Evolutionary conservation across 169 alveolate species (phyloP).

Genomic region (Theileria equi): DNA sequence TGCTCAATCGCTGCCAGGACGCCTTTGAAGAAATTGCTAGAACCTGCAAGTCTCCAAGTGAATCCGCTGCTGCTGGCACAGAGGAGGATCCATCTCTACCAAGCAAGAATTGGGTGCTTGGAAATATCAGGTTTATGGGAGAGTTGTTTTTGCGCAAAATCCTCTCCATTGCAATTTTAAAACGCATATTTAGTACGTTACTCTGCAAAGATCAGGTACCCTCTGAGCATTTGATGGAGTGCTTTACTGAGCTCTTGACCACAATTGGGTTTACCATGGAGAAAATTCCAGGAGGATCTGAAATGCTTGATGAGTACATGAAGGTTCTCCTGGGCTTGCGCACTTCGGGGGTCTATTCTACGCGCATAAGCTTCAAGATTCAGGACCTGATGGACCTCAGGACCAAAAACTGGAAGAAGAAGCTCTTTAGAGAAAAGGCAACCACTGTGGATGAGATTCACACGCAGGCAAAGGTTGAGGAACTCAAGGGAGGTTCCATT

Average conservation of each 20-base stretch:
- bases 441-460: conserved; percentile 81
- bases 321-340: conserved; percentile 76
- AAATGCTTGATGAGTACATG: conserved; percentile 82
- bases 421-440: conserved; percentile 85
- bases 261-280: conserved; percentile 84
- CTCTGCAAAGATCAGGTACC: conserved; percentile 76
- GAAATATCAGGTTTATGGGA: conserved; percentile 84
- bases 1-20: conserved; percentile 59
- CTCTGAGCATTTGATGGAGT: conserved; percentile 82
- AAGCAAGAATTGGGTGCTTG: conserved; percentile 78
- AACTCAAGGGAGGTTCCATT: conserved; percentile 82
- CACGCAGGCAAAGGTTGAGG: conserved; percentile 82
- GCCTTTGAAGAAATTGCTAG: conserved; percentile 48
- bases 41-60: too few species aligned
- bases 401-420: conserved; percentile 81
- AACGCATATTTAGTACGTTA: conserved; percentile 79
- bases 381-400: conserved; percentile 85
- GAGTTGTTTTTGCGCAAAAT: conserved; percentile 83
- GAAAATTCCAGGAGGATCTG: conserved; percentile 74
- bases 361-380: conserved; percentile 79
- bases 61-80: not conserved
- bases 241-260: conserved; percentile 80
- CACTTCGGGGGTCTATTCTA: conserved; percentile 76
- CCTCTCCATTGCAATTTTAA: conserved; percentile 78
- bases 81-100: conserved; percentile 32